Percentiles rank a stretch among this genome's conserved stretches.
These are phyloP conservation scores for Emericellopsis atlantica DNA, from an alignment of 2,329 filamentous ascomycete genomes.

Conservation along the genomic window DNA sequence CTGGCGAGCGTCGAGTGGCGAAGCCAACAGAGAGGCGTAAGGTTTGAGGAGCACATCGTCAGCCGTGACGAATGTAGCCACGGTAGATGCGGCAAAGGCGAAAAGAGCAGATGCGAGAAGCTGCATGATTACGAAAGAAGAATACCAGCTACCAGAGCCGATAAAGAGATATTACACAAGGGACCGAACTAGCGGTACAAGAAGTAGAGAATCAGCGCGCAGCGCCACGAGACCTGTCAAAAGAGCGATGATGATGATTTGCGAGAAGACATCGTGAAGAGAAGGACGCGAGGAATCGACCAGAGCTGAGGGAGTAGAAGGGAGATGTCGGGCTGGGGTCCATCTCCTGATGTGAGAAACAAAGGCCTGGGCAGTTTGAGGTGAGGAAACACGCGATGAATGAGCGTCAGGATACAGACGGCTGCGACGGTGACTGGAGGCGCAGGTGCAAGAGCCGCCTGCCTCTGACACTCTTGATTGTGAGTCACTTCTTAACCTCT, in stretches of 20 bases:
- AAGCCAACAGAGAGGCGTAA: constrained; percentile 10
- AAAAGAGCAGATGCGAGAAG: neutral
- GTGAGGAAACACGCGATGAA: constrained; percentile 3
- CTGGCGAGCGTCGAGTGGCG: constrained; percentile 2
- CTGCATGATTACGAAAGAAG: neutral
- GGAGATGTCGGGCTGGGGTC: neutral
- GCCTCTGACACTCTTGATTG: neutral
- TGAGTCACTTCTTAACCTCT: too few species aligned
- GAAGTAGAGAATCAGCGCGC: neutral
- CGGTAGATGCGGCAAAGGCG: constrained; percentile 6
- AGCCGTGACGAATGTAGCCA: constrained; percentile 10
- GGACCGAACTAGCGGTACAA: neutral
- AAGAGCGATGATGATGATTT: neutral
- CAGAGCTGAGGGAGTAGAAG: neutral
- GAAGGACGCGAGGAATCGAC: neutral
- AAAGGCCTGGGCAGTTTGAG: neutral
- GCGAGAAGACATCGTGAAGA: neutral
- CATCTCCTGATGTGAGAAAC: neutral
- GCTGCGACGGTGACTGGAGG: neutral
- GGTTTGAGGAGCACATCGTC: constrained; percentile 16
- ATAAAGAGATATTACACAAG: neutral
- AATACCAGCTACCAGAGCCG: neutral
- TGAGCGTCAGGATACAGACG: neutral
- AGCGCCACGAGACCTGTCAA: neutral
- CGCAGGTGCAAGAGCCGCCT: neutral